Conservation (phyloP, 192 early-diverging fungal genomes). For the Coemansia guatemalensis region DNA sequence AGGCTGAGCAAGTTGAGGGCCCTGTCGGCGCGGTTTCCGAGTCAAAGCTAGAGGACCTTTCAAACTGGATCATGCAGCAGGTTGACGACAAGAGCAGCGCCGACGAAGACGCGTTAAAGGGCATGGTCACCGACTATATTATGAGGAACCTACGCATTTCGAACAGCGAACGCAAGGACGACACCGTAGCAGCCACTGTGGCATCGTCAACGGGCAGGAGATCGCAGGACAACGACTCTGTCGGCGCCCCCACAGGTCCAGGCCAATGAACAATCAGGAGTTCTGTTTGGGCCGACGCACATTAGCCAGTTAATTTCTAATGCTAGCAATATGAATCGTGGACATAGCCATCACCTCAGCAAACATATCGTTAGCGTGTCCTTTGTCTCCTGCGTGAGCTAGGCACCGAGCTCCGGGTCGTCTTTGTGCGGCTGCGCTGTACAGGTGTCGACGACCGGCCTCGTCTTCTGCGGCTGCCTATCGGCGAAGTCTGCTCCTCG, state of each 20-base stretch:
- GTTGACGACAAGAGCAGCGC: conserved; percentile 54
- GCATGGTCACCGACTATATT: conserved; percentile 57
- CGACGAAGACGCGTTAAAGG: conserved; percentile 61
- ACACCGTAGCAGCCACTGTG: conserved; percentile 39
- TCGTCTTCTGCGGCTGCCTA: conserved; percentile 18
- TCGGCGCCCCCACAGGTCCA: background rate
- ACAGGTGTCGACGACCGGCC: conserved; percentile 47
- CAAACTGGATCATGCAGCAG: conserved; percentile 60
- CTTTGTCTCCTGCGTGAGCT: conserved; percentile 32
- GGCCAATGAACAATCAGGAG: background rate
- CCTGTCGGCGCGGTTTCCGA: conserved; percentile 34
- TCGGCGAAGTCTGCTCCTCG: conserved; percentile 25
- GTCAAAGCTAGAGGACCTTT: conserved; percentile 51
- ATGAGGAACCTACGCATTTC: conserved; percentile 44
- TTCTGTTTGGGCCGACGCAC: conserved; percentile 1
- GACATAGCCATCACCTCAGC: conserved; percentile 1
- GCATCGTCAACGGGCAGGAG: conserved; percentile 35
- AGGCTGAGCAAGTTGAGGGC: conserved; percentile 21
- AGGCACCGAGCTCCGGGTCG: conserved; percentile 23
- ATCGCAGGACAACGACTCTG: conserved; percentile 37
- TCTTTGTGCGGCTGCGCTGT: conserved; percentile 33
- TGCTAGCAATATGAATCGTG: background rate
- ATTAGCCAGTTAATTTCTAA: conserved; percentile 2
- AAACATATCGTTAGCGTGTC: conserved; percentile 14
- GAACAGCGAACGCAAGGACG: conserved; percentile 18